A percentile compares a stretch with the other conserved stretches of the same genome.
These are phyloP conservation scores for Vaccinium corymbosum DNA, from an alignment of 148 eudicot genomes.

Conservation along the genomic window DNA sequence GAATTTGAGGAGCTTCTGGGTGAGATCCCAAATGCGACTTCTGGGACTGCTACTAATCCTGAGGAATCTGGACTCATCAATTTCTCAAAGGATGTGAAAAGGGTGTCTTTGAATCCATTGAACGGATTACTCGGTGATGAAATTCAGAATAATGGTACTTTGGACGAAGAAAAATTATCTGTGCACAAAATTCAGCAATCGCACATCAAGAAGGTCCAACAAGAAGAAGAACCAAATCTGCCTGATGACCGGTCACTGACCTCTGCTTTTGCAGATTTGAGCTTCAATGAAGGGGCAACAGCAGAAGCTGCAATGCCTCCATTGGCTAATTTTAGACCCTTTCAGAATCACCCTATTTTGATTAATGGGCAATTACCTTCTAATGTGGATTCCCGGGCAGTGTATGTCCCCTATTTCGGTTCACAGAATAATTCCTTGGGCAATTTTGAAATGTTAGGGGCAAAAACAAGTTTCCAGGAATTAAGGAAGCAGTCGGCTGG, in stretches of 20 bases:
- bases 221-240: constrained; percentile 28
- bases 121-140: background rate
- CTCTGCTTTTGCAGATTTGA: constrained; percentile 30
- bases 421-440: constrained; percentile 9
- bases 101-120: constrained; percentile 11
- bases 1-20: constrained; percentile 41
- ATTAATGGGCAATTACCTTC: constrained; percentile 19
- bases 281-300: constrained; percentile 22
- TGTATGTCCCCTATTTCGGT: background rate
- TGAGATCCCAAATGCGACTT: constrained; percentile 36
- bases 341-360: constrained; percentile 12
- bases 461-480: constrained; percentile 8
- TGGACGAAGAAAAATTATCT: constrained; percentile 13
- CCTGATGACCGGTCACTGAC: constrained; percentile 32
- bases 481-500: constrained; percentile 18
- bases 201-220: constrained; percentile 5
- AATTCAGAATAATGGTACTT: constrained; percentile 12
- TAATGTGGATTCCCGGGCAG: constrained; percentile 12
- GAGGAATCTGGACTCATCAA: constrained; percentile 25
- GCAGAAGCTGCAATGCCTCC: constrained; percentile 15
- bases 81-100: constrained; percentile 16
- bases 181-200: constrained; percentile 12
- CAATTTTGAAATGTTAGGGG: constrained; percentile 12
- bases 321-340: background rate
- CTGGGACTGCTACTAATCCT: constrained; percentile 17